Evolutionary conservation across 2,329 filamentous ascomycete species (phyloP).

Genomic region (Aspergillus tubingensis): DNA sequence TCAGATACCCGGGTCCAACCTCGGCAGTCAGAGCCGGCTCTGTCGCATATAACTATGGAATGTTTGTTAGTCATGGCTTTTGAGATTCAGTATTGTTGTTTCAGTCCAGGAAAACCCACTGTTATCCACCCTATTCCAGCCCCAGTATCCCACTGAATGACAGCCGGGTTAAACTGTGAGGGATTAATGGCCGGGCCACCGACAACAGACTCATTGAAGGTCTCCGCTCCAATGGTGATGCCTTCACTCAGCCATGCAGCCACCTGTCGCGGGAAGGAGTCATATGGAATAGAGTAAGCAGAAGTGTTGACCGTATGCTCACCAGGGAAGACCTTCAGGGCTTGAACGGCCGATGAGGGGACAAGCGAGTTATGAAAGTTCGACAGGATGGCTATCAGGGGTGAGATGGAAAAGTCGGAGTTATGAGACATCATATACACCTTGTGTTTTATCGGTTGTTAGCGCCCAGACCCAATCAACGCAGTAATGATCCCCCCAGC

Average conservation of each 20-base stretch:
- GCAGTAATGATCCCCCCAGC: too few relatives aligned
- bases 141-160: conserved; percentile 56
- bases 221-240: conserved; percentile 62
- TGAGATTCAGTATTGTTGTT: not conserved
- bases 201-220: conserved; percentile 57
- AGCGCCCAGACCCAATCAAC: too few relatives aligned
- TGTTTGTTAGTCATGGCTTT: not conserved
- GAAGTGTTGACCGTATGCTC: conserved; percentile 56
- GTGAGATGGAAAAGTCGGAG: conserved; percentile 60
- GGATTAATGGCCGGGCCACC: conserved; percentile 58
- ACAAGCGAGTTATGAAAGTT: conserved; percentile 50
- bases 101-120: not conserved
- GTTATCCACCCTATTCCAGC: not conserved
- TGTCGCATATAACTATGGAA: not conserved
- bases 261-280: conserved; percentile 59
- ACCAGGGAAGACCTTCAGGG: conserved; percentile 52
- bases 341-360: not conserved
- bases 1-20: not conserved
- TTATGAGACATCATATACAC: conserved; percentile 56
- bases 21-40: not conserved
- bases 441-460: too few relatives aligned
- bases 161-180: conserved; percentile 59
- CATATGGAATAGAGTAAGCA: conserved; percentile 61
- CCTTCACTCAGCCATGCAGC: conserved; percentile 59
- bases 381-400: conserved; percentile 58